These are phyloP conservation scores for Teratosphaeria epicoccoides DNA, from an alignment of 2,329 filamentous ascomycete genomes.

Conservation along the genomic window DNA sequence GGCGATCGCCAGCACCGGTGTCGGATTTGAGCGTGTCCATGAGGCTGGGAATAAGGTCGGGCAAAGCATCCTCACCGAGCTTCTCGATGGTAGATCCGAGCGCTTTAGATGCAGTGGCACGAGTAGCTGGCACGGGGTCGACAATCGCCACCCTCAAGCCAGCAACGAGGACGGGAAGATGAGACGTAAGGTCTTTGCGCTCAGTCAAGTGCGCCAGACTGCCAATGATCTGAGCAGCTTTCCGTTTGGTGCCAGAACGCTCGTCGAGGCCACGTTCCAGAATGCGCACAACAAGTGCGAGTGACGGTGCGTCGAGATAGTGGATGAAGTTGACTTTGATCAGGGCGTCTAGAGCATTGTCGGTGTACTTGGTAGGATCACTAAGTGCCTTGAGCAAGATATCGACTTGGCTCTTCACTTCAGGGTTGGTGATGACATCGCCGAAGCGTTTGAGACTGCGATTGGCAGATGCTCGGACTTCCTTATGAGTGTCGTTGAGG, in stretches of 20 bases:
- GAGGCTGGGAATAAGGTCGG: constrained; percentile 91
- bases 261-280: constrained; percentile 85
- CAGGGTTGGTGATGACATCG: constrained; percentile 95
- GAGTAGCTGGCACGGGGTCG: constrained; percentile 90
- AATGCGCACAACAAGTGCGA: constrained; percentile 90
- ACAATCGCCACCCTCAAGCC: constrained; percentile 82
- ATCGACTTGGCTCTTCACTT: constrained; percentile 85
- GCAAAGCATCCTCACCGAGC: constrained; percentile 88
- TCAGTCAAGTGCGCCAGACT: constrained; percentile 95
- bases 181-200: constrained; percentile 81
- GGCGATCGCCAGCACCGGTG: constrained; percentile 85
- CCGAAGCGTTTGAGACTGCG: constrained; percentile 95
- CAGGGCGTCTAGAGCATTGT: constrained; percentile 81
- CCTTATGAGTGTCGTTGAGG: constrained; percentile 95
- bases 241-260: constrained; percentile 88
- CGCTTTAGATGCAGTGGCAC: constrained; percentile 90
- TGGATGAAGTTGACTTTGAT: constrained; percentile 99
- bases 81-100: constrained; percentile 96
- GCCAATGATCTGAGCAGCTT: constrained; percentile 94
- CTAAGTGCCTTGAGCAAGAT: constrained; percentile 92
- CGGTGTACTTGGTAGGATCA: constrained; percentile 93
- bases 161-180: constrained; percentile 83
- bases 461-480: constrained; percentile 84
- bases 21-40: constrained; percentile 98
- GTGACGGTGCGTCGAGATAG: constrained; percentile 92